phyloP scores from a whole-genome alignment of 2,329 filamentous ascomycete species.

The Peltaster fructicola region DNA sequence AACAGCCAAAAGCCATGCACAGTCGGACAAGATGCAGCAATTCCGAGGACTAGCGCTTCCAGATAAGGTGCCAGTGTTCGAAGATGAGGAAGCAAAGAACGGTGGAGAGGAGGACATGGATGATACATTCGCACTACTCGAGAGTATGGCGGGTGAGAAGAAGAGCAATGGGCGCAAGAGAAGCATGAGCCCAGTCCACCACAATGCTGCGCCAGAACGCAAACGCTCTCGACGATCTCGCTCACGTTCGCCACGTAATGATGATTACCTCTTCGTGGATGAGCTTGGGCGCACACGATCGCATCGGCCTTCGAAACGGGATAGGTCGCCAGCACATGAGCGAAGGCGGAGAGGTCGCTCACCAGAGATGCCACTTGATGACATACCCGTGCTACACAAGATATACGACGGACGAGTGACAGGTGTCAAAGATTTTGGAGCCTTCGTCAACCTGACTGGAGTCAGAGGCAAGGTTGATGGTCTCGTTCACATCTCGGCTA shows the following conservation, averaged over 20 bases:
- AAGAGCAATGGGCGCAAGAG: constrained; percentile 39
- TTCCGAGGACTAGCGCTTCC: constrained; percentile 82
- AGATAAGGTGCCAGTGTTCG: constrained; percentile 45
- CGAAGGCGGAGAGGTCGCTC: constrained; percentile 38
- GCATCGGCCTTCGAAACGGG: constrained; percentile 24
- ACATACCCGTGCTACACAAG: constrained; percentile 65
- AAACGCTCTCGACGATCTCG: constrained; percentile 26
- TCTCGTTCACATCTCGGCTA: constrained; percentile 80
- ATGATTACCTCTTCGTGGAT: constrained; percentile 39
- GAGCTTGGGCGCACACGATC: constrained; percentile 36
- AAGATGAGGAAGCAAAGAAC: constrained; percentile 29
- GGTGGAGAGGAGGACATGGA: constrained; percentile 41
- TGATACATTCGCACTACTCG: constrained; percentile 82
- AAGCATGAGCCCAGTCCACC: constrained; percentile 39
- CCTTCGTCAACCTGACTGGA: constrained; percentile 80
- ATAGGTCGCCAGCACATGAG: constrained; percentile 18
- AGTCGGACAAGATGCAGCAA: constrained; percentile 62
- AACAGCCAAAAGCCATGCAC: constrained; percentile 19
- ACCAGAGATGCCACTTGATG: constrained; percentile 60
- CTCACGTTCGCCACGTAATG: constrained; percentile 32
- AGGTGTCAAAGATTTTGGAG: constrained; percentile 87
- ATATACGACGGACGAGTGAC: constrained; percentile 82
- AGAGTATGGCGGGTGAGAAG: constrained; percentile 59
- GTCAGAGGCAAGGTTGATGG: constrained; percentile 82
- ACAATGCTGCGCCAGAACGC: constrained; percentile 24